phyloP scores from a whole-genome alignment of 2,329 filamentous ascomycete species.

The Aspergillus ochraceoroseus region DNA sequence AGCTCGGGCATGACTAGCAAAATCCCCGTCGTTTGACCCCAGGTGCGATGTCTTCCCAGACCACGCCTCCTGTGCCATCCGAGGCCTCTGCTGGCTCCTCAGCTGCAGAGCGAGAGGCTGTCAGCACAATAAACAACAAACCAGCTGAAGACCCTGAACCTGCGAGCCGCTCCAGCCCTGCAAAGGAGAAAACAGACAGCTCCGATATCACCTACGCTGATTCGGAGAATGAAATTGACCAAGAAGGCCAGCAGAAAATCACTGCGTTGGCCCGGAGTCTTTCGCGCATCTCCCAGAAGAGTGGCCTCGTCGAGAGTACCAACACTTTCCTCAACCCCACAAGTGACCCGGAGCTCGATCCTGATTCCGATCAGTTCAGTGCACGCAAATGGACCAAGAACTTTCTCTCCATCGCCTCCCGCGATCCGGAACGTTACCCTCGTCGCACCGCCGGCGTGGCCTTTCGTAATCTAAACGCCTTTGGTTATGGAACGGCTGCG shows the following conservation, averaged over 20 bases:
- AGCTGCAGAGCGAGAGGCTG: slow-evolving; percentile 3
- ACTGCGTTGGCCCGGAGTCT: slow-evolving; percentile 30
- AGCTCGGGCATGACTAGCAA: slow-evolving; percentile 4
- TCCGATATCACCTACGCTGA: slow-evolving; percentile 24
- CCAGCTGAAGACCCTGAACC: slow-evolving; percentile 3
- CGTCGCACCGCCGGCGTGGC: slow-evolving; percentile 39
- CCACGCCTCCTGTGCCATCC: slow-evolving; percentile 20
- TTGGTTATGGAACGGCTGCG: slow-evolving; percentile 41
- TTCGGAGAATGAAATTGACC: slow-evolving; percentile 25
- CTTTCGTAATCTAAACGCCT: slow-evolving; percentile 45
- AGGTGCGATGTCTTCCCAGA: slow-evolving; percentile 14
- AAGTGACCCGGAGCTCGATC: slow-evolving; percentile 39
- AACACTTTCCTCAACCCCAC: slow-evolving; percentile 38
- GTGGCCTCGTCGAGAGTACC: slow-evolving; percentile 18
- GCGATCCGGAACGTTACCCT: slow-evolving; percentile 32
- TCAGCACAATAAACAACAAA: slow-evolving; percentile 5
- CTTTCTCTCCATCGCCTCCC: slow-evolving; percentile 30
- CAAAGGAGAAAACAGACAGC: slow-evolving; percentile 21
- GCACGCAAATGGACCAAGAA: slow-evolving; percentile 46
- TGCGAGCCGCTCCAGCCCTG: slow-evolving; percentile 2
- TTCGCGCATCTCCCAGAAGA: slow-evolving; percentile 29
- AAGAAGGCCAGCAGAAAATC: slow-evolving; percentile 25
- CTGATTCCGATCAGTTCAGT: slow-evolving; percentile 41
- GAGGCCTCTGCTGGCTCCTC: slow-evolving; percentile 15
- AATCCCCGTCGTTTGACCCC: not conserved